phyloP scores from a whole-genome alignment of 164 flowering plant species.

The Chimonanthus praecox region DNA sequence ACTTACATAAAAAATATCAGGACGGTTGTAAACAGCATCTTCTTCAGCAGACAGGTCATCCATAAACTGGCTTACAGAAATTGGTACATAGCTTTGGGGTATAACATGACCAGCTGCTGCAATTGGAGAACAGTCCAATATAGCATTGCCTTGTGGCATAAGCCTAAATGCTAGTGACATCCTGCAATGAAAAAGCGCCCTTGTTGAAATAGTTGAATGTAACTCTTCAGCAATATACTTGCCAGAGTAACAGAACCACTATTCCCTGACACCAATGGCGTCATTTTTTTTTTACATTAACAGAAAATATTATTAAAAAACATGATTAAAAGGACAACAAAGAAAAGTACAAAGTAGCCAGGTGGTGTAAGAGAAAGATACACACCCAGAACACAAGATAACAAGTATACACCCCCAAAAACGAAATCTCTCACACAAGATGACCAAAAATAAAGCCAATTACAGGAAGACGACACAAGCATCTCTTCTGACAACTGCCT shows the following conservation, averaged over 20 bases:
- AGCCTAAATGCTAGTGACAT: conserved; percentile 81
- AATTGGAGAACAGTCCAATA: conserved; percentile 85
- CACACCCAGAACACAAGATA: too few species aligned
- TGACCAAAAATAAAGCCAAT: too few species aligned
- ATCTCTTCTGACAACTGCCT: too few species aligned
- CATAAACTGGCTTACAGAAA: conserved; percentile 94
- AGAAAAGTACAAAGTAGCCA: too few species aligned
- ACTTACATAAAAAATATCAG: conserved; percentile 60
- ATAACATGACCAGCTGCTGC: conserved; percentile 90
- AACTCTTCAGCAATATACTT: not conserved
- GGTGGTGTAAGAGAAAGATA: too few species aligned
- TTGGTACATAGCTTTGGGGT: conserved; percentile 85
- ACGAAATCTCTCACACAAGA: too few species aligned
- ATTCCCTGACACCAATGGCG: not conserved
- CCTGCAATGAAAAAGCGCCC: conserved; percentile 39
- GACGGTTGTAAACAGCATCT: conserved; percentile 41
- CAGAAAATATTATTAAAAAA: not conserved
- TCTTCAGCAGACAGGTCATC: conserved; percentile 91
- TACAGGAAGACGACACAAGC: too few species aligned
- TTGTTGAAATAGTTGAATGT: not conserved
- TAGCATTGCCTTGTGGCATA: conserved; percentile 89
- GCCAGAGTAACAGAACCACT: conserved; percentile 2
- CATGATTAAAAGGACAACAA: too few species aligned
- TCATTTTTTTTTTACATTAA: not conserved
- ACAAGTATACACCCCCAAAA: too few species aligned